These are phyloP conservation scores for Saturnispora galanensis DNA, from an alignment of 805 yeast species.

Conservation along the genomic window DNA sequence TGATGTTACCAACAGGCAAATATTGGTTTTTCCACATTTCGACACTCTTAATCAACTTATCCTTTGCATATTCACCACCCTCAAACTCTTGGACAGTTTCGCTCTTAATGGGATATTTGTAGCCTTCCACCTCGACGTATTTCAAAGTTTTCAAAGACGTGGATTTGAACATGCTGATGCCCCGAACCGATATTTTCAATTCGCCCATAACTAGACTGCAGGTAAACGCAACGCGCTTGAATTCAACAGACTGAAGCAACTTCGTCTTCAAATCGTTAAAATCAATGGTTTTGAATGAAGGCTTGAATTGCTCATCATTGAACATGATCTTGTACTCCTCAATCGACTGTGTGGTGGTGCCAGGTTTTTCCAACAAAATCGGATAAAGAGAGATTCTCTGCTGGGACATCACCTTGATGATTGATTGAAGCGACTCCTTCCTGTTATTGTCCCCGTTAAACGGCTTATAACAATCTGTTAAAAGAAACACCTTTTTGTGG, in stretches of 20 bases:
- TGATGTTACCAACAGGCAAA: constrained; percentile 26
- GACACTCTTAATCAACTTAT: not conserved
- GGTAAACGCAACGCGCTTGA: constrained; percentile 52
- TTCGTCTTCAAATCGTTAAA: constrained; percentile 35
- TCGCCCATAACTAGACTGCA: constrained; percentile 47
- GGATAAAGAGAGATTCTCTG: constrained; percentile 50
- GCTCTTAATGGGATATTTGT: constrained; percentile 37
- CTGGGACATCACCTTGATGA: constrained; percentile 52
- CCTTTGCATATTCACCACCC: constrained; percentile 15
- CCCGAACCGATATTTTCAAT: constrained; percentile 58
- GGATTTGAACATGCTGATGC: constrained; percentile 47
- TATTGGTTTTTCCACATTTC: constrained; percentile 20
- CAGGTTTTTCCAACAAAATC: constrained; percentile 36
- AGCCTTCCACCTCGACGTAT: constrained; percentile 37
- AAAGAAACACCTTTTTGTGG: constrained; percentile 50
- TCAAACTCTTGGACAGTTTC: constrained; percentile 23
- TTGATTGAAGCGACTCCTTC: constrained; percentile 41
- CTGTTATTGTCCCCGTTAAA: constrained; percentile 31
- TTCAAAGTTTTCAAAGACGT: constrained; percentile 17
- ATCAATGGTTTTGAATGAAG: constrained; percentile 33
- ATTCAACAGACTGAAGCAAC: constrained; percentile 48
- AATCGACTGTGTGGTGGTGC: constrained; percentile 6
- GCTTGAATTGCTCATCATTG: constrained; percentile 15
- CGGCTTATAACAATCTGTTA: constrained; percentile 73
- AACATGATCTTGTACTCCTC: constrained; percentile 5